Base-by-base conservation (phyloP, 306 rosid species). In the Dicorynia guianensis region DNA sequence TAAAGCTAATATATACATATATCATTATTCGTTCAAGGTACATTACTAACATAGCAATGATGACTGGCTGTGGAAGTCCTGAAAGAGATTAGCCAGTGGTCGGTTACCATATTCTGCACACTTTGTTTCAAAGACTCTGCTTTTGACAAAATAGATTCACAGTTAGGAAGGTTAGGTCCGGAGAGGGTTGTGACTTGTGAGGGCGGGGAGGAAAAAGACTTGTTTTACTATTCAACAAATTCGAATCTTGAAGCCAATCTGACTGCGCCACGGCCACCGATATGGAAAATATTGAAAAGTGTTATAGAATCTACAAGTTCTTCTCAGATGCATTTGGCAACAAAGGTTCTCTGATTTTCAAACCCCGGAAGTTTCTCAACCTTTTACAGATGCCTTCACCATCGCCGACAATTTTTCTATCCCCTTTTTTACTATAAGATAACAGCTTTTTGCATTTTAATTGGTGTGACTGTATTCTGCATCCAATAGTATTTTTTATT, bases 131-230 rank as follows among this genome's bases (percentile, higher is more conserved):
- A 17, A 36, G 34, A 52, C 43, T 39, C 35, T 62, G 58, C 55
- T 63, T 75, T 75, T 52, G 64, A 52, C 64, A 74, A 63, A 63
- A 30, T 39, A 14, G 9, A 52, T 43, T 14, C 53, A 39, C 34
- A n/a, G 34, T 63, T 52, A 75, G 72, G 79, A 75, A 63, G 12
- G 78, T 74, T 75, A 75, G 63, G 71, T 63, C 25, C 43, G 36
- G 43, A 15, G 47, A 15, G 47, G 65, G 1, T 30, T 25, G 50
- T 46, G 50, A 11, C 15, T 40, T 60, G 44, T 35, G 44, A 60
- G 44, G 65, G 33, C 25, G 63, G 54, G 63, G 54, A 9, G 25
- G n/a, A 20, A 14, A 59, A 42, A 25, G 43, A 13, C 57, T 67
- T 11, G 34, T 53, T 46, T 44, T 67, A 9, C 38, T 44, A 7